Evolutionary conservation across 352 stramenopile species (phyloP).

Genomic region (Phytophthora kernoviae): DNA sequence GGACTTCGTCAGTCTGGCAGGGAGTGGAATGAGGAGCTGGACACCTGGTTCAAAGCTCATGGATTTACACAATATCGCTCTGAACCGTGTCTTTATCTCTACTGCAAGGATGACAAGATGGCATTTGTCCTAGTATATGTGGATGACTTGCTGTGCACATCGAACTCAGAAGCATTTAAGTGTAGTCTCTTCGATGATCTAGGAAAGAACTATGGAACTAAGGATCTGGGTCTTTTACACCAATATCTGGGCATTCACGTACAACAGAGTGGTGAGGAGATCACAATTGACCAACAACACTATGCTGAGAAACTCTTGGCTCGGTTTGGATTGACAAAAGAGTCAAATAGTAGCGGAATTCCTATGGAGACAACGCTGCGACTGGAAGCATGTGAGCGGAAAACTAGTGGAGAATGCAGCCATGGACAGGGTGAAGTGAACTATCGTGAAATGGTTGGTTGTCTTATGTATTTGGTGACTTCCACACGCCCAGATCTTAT

Average conservation of each 20-base stretch:
- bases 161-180: conserved; percentile 5
- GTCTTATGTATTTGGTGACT: too few species aligned
- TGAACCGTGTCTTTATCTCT: conserved; percentile 10
- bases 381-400: too few species aligned
- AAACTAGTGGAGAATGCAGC: conserved; percentile 2
- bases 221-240: conserved; percentile 1
- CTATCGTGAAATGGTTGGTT: neutral
- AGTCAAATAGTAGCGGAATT: too few species aligned
- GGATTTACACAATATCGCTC: too few species aligned
- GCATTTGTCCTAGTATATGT: conserved; percentile 3
- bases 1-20: too few species aligned
- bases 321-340: too few species aligned
- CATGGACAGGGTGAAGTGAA: neutral
- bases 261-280: neutral
- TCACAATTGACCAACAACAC: conserved; percentile 5
- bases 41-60: too few species aligned
- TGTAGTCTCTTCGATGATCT: too few species aligned
- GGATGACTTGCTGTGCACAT: conserved; percentile 5
- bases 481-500: too few species aligned
- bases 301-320: conserved; percentile 9
- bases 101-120: conserved; percentile 2
- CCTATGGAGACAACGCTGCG: too few species aligned
- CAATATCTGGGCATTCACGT: conserved; percentile 13
- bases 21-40: too few species aligned
- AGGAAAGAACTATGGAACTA: conserved; percentile 8